Evolutionary conservation across 2,329 filamentous ascomycete species (phyloP).

Genomic region (Drechslerella coelobrocha): DNA sequence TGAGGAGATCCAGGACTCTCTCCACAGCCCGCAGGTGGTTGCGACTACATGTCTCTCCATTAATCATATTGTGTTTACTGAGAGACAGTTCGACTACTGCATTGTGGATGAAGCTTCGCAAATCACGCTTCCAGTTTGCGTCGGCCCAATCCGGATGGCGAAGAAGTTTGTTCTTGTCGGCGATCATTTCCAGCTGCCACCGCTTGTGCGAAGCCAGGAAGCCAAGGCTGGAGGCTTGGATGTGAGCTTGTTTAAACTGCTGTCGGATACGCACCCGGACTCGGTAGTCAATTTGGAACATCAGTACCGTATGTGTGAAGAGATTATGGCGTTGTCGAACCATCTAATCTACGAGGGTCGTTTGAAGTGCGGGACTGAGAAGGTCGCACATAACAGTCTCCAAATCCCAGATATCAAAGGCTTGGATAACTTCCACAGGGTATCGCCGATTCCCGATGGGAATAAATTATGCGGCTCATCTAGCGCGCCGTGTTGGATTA

Average conservation of each 20-base stretch:
- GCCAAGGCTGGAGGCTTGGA: conserved; percentile 86
- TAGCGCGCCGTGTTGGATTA: conserved; percentile 53
- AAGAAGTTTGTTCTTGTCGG: conserved; percentile 92
- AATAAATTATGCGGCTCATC: conserved; percentile 23
- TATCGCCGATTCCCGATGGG: background rate
- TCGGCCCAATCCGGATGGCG: conserved; percentile 92
- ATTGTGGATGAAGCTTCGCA: conserved; percentile 98
- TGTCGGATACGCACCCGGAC: conserved; percentile 84
- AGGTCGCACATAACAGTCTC: conserved; percentile 74
- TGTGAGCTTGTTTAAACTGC: conserved; percentile 88
- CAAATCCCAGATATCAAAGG: conserved; percentile 70
- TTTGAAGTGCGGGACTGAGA: conserved; percentile 83
- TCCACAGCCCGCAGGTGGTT: conserved; percentile 85
- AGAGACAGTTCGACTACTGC: conserved; percentile 93
- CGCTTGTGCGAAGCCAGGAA: conserved; percentile 89
- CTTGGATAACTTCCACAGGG: conserved; percentile 59
- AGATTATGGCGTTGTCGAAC: conserved; percentile 94
- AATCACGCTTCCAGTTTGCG: conserved; percentile 91
- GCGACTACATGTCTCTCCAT: conserved; percentile 94
- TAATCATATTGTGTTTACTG: conserved; percentile 84
- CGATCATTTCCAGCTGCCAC: conserved; percentile 94
- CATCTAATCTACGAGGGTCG: conserved; percentile 89
- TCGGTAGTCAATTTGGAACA: conserved; percentile 92
- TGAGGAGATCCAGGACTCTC: conserved; percentile 81
- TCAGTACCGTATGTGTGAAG: conserved; percentile 97